Evolutionary conservation across 371 early-diverging fungal species (phyloP).

Genomic region (Mucor mucedo): DNA sequence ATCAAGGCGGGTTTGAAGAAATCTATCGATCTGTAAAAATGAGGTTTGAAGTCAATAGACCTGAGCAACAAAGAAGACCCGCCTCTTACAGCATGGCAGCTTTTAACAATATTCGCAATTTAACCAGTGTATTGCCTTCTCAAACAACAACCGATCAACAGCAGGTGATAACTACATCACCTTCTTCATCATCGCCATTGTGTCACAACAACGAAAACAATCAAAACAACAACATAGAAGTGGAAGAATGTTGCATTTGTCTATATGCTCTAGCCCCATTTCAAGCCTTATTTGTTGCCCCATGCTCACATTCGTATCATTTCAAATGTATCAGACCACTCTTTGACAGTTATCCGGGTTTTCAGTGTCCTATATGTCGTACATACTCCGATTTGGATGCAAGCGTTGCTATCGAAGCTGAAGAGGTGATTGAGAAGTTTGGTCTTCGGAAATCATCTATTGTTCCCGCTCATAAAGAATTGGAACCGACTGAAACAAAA

Average conservation of each 20-base stretch:
- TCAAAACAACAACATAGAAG: constrained; percentile 2
- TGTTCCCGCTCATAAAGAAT: background rate
- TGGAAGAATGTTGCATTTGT: constrained; percentile 94
- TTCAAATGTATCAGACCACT: constrained; percentile 91
- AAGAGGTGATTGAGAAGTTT: constrained; percentile 50
- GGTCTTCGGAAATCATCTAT: constrained; percentile 24
- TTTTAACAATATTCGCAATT: constrained; percentile 35
- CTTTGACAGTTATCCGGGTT: constrained; percentile 75
- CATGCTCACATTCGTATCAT: constrained; percentile 95
- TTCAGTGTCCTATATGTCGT: constrained; percentile 93
- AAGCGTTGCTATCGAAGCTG: constrained; percentile 76
- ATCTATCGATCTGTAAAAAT: constrained; percentile 82
- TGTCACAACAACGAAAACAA: constrained; percentile 3
- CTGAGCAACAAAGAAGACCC: constrained; percentile 20
- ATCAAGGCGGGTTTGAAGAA: constrained; percentile 84
- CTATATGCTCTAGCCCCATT: constrained; percentile 86
- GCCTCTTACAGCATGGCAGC: constrained; percentile 33
- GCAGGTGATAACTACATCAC: constrained; percentile 11
- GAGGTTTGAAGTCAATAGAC: constrained; percentile 78
- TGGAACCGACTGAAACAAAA: background rate
- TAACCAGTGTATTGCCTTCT: constrained; percentile 16
- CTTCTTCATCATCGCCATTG: constrained; percentile 3
- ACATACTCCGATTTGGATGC: constrained; percentile 93
- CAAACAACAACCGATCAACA: constrained; percentile 14
- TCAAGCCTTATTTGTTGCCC: constrained; percentile 94